Evolutionary conservation across 148 eudicot species (phyloP).

Genomic region (Rhododendron ovatum): DNA sequence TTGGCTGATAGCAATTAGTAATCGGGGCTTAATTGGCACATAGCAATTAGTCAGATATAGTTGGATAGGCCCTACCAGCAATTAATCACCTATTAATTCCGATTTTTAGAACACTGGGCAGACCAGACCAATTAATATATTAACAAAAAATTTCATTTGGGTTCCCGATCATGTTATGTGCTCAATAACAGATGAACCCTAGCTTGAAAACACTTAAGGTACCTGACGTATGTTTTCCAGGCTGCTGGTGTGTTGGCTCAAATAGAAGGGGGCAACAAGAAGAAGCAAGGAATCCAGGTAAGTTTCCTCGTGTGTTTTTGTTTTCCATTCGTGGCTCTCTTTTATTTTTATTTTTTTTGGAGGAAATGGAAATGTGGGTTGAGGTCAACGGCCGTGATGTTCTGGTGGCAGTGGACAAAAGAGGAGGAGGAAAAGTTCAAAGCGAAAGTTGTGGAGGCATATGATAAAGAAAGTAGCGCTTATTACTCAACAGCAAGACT

Average conservation of each 20-base stretch:
- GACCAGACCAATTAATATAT: background rate
- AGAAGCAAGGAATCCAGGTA: slow-evolving; percentile 76
- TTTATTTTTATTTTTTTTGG: background rate
- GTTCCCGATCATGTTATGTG: background rate
- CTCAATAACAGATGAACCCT: background rate
- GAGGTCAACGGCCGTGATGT: background rate
- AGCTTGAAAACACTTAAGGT: slow-evolving; percentile 4
- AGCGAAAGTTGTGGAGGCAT: slow-evolving; percentile 73
- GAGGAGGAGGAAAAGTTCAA: slow-evolving; percentile 84
- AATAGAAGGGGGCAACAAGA: slow-evolving; percentile 74
- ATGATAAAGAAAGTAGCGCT: slow-evolving; percentile 78
- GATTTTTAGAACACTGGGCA: too few relatives aligned
- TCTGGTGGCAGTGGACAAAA: slow-evolving; percentile 56
- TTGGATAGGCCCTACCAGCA: too few relatives aligned
- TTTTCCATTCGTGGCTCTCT: background rate
- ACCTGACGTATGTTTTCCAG: slow-evolving; percentile 27
- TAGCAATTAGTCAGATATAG: too few relatives aligned
- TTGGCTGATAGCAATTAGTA: too few relatives aligned
- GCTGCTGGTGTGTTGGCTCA: slow-evolving; percentile 98
- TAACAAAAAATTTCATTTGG: background rate
- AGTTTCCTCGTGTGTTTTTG: background rate
- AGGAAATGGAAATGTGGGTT: background rate
- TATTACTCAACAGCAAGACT: slow-evolving; percentile 91
- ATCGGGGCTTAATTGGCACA: too few relatives aligned
- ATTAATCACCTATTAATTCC: too few relatives aligned